Base-by-base conservation (phyloP, 176 grass and related monocot species). In the Oryza glumipatula region DNA sequence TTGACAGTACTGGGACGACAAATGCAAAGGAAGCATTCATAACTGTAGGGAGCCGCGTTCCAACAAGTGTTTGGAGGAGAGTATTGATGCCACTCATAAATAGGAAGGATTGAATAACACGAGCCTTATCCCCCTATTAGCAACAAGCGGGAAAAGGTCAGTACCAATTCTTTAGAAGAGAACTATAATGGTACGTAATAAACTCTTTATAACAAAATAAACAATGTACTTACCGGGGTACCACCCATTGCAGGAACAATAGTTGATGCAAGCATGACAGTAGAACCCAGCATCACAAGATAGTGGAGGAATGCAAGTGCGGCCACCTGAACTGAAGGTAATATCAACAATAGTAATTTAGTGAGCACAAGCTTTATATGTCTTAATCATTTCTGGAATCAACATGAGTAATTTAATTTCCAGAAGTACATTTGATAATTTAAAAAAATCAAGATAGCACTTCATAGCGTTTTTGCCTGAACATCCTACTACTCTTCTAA, bases 31-130 rank as follows among this genome's bases (percentile, higher is more conserved):
- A 99, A 30, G 90, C 83, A 82, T 83, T 94, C 97, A 99, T 99
- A 72, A 99, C 64, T 76, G 94, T 96, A 16, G 97, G 97, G 61
- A 99, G 92, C 2, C 97, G 90, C 11, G 90, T 91, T 83, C 97
- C 97, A 44, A 94, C 15, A 68, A 99, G 77, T 60, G 97, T 99
- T 88, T 99, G 97, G 24, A 96, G 74, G 70, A 99, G 84, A 23
- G 97, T 99, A 86, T 99, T 99, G 43, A 99, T 91, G n/a, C 94
- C 97, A 33, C 97, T 90, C 94, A 91, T 94, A 85, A 99, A 99
- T 24, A 99, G 77, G 69, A 99, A 84, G 0, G 97, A 89, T 35
- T 99, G 92, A 89, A 99, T 99, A 49, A 96, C 85, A 4, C 94
- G 91, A 68, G 97, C 97, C 80, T 99, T 99, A 74, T 99, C 97